phyloP scores from a whole-genome alignment of 345 rosid genomes.

The Atalantia buxifolia region DNA sequence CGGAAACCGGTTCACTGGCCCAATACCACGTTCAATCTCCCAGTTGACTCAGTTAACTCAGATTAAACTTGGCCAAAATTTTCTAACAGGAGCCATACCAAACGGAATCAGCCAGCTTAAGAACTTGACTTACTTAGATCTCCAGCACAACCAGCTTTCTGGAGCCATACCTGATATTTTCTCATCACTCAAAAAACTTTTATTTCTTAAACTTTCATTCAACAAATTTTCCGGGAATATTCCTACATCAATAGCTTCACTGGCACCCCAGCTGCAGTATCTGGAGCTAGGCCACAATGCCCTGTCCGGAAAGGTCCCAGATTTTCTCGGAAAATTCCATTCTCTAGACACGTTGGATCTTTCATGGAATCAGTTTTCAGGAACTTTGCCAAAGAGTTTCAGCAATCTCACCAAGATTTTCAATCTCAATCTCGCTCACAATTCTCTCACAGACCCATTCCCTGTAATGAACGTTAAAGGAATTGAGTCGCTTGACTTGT shows the following conservation, averaged over 20 bases:
- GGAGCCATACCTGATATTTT: constrained; percentile 58
- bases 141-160: constrained; percentile 47
- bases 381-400: constrained; percentile 55
- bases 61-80: constrained; percentile 49
- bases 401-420: constrained; percentile 72
- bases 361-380: constrained; percentile 45
- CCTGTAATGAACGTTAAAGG: constrained; percentile 70
- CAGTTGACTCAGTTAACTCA: constrained; percentile 40
- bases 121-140: constrained; percentile 27
- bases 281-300: constrained; percentile 62
- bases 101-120: constrained; percentile 39
- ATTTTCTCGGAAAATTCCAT: constrained; percentile 50
- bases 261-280: constrained; percentile 39
- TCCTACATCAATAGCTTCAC: constrained; percentile 48
- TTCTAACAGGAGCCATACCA: constrained; percentile 55
- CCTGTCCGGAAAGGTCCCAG: constrained; percentile 57
- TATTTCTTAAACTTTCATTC: constrained; percentile 35
- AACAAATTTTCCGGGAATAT: constrained; percentile 57
- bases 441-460: constrained; percentile 60
- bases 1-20: constrained; percentile 63
- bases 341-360: constrained; percentile 65
- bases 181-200: constrained; percentile 43
- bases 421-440: constrained; percentile 69
- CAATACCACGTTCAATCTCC: constrained; percentile 56
- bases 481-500: constrained; percentile 71